Conservation (phyloP, 2,329 filamentous ascomycete species). For the Pseudocercospora musae region DNA sequence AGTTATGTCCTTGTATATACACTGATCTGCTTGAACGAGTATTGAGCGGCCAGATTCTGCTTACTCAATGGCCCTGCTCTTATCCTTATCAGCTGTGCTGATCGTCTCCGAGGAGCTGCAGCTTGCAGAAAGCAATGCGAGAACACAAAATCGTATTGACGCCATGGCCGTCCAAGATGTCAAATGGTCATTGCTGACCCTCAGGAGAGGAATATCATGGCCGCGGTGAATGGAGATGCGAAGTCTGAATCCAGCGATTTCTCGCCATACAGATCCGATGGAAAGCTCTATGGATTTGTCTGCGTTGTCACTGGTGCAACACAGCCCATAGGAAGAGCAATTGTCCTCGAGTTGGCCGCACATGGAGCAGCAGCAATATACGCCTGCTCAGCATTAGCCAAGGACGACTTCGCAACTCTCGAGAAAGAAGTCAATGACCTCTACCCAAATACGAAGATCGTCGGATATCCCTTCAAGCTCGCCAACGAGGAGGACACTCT, state of each 20-base stretch:
- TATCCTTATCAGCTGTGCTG: constrained; percentile 3
- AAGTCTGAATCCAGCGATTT: constrained; percentile 43
- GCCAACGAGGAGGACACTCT: constrained; percentile 60
- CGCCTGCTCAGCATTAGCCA: constrained; percentile 49
- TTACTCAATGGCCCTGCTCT: background rate
- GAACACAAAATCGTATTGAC: background rate
- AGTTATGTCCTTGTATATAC: background rate
- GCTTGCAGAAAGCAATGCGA: constrained; percentile 1
- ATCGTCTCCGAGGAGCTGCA: constrained; percentile 8
- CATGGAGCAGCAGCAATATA: constrained; percentile 65
- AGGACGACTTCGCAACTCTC: constrained; percentile 43
- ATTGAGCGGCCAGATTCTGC: background rate
- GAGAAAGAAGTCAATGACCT: constrained; percentile 43
- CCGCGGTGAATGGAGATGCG: constrained; percentile 16
- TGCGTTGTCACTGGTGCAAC: constrained; percentile 63
- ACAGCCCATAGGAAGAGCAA: constrained; percentile 59
- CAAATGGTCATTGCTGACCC: background rate
- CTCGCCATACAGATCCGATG: constrained; percentile 56
- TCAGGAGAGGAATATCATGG: constrained; percentile 2
- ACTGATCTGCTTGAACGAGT: background rate
- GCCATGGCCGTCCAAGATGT: background rate
- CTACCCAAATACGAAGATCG: constrained; percentile 58
- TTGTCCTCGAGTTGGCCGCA: constrained; percentile 59
- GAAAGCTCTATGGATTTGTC: constrained; percentile 63
- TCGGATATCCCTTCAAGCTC: constrained; percentile 59